Conservation (phyloP, 768 basidiomycete species). For the Suillus subalutaceus region DNA sequence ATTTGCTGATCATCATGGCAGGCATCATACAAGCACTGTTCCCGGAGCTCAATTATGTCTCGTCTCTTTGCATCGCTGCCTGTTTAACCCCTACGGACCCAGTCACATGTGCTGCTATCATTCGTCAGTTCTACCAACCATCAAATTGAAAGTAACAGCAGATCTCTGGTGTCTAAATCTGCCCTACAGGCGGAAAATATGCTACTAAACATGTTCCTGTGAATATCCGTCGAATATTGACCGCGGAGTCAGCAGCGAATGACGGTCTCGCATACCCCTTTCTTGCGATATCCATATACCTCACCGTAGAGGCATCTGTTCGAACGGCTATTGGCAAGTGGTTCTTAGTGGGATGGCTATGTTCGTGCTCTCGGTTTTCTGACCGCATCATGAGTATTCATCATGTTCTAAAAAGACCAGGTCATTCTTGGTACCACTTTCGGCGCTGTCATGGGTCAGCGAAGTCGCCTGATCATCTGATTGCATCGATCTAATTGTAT, state of each 20-base stretch:
- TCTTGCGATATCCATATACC: constrained; percentile 81
- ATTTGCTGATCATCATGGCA: too few species aligned
- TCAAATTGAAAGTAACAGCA: too few species aligned
- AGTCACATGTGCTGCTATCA: too few species aligned
- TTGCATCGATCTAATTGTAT: not conserved
- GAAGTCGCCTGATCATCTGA: not conserved
- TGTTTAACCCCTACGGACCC: too few species aligned
- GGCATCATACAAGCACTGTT: too few species aligned
- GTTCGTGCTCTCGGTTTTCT: constrained; percentile 40
- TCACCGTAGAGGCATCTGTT: constrained; percentile 69
- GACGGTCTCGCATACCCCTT: constrained; percentile 97
- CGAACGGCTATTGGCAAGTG: constrained; percentile 76
- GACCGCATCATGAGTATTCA: constrained; percentile 4
- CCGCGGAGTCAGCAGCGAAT: constrained; percentile 92
- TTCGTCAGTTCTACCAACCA: too few species aligned
- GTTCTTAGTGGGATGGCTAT: constrained; percentile 85
- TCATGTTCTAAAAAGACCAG: constrained; percentile 54
- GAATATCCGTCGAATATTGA: constrained; percentile 78
- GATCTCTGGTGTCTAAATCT: not conserved
- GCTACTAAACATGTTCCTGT: constrained; percentile 69
- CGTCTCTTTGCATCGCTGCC: too few species aligned
- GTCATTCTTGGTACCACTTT: constrained; percentile 74
- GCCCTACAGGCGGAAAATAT: constrained; percentile 61
- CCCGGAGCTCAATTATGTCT: too few species aligned
- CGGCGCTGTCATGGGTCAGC: constrained; percentile 57